Base-by-base conservation (phyloP, 2,329 filamentous ascomycete genomes). In the Fusarium staphyleae region DNA sequence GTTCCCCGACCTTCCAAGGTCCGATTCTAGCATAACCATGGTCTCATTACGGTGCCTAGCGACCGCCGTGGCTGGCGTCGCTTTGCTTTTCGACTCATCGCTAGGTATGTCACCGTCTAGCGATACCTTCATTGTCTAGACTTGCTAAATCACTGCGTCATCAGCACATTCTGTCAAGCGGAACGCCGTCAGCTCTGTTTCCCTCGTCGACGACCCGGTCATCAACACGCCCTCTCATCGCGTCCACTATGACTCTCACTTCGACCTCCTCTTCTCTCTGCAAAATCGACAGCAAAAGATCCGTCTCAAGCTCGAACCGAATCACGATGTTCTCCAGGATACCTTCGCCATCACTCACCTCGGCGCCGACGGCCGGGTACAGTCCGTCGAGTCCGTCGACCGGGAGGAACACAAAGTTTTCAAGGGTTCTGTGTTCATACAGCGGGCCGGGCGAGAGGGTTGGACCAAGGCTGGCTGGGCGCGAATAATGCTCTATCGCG, bases 401-500 rank as follows among this genome's bases (percentile, higher is more conserved):
- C 84, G 93, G 46, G 75, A 81, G 48, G 84, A 87, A 18, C 90
- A 97, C 75, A 89, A 87, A 66, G 87, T 98, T 3, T 99, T 87
- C 79, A 91, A 88, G 72, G 95, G 95, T 30, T 81, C 85, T 19
- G 82, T 91, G 2, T 96, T 88, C 78, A 74, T 92, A 39, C 82
- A 87, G 56, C 81, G 82, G 16, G 76, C 80, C 5, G 81, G 81
- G 44, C 79, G 82, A 19, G 67, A 74, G 8, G 83, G 85, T 61
- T 98, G 92, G 91, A 85, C 85, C 48, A 86, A 88, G 60, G 89
- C 87, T 13, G 95, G 95, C 36, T 97, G 91, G 90, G 91, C 93
- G 35, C 83, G 95, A 52, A 86, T 98, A 57, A 85, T 87, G 40
- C 78, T 99, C 10, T 82, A 85, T 64, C 80, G 81, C 58, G 95